Evolutionary conservation across 352 stramenopile genomes (phyloP).

Genomic region (Phytophthora pisi): DNA sequence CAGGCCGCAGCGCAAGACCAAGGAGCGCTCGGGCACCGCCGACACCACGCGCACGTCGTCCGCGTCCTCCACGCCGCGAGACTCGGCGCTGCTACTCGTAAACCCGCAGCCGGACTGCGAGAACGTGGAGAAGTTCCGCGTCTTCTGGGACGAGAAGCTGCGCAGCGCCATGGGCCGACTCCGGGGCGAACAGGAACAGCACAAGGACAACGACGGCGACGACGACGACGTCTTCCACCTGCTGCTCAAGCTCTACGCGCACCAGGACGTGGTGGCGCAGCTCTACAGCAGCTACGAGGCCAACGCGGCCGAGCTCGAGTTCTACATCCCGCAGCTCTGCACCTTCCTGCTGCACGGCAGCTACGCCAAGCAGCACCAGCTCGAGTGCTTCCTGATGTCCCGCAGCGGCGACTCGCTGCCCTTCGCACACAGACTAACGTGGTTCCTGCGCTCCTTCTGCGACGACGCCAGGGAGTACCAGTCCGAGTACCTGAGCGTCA

Average conservation of each 20-base stretch:
- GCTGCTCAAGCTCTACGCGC: conserved; percentile 78
- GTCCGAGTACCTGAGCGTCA: conserved; percentile 81
- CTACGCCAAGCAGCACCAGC: conserved; percentile 82
- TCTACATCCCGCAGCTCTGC: conserved; percentile 91
- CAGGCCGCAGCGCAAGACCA: conserved; percentile 25
- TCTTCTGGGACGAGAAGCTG: conserved; percentile 84
- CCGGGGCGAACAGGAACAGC: conserved; percentile 1
- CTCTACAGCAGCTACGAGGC: conserved; percentile 74
- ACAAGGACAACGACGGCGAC: conserved; percentile 31
- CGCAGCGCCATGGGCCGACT: conserved; percentile 65
- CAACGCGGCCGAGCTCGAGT: conserved; percentile 80
- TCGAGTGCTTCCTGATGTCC: conserved; percentile 89
- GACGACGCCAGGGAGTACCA: conserved; percentile 64
- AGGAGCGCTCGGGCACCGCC: conserved; percentile 22
- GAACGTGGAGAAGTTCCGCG: conserved; percentile 72
- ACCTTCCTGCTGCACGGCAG: conserved; percentile 87
- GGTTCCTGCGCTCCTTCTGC: conserved; percentile 90
- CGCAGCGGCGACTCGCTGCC: conserved; percentile 79
- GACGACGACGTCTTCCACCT: conserved; percentile 70
- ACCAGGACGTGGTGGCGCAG: conserved; percentile 81
- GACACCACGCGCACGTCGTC: conserved; percentile 40
- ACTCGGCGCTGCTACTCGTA: conserved; percentile 17
- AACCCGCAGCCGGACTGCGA: conserved; percentile 27
- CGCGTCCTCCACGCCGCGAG: conserved; percentile 31
- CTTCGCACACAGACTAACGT: conserved; percentile 86